Percentiles rank a stretch among this genome's conserved stretches.
These are phyloP conservation scores for Clavariopsis aquatica DNA, from an alignment of 495 filamentous ascomycete species.

Conservation along the genomic window DNA sequence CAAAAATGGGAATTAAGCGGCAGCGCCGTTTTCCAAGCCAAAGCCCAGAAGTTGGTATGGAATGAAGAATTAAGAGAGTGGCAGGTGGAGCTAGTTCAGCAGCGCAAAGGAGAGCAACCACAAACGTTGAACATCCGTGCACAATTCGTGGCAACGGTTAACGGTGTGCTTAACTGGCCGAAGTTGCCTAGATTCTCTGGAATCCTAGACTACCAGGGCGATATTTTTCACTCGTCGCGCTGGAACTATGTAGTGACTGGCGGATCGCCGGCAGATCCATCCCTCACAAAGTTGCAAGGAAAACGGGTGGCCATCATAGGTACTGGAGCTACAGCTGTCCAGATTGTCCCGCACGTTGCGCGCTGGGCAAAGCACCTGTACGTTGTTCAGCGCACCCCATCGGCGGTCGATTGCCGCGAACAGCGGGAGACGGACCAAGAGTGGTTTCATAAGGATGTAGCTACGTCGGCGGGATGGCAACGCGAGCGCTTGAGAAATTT, in stretches of 20 bases:
- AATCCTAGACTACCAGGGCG: constrained; percentile 50
- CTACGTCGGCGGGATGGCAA: constrained; percentile 43
- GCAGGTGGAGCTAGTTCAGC: constrained; percentile 44
- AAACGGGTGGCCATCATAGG: constrained; percentile 58
- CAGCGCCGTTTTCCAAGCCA: constrained; percentile 53
- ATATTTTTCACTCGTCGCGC: constrained; percentile 55
- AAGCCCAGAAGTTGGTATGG: constrained; percentile 47
- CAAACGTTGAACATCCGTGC: constrained; percentile 41
- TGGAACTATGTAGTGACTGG: constrained; percentile 60
- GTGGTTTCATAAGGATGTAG: constrained; percentile 45
- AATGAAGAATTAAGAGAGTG: constrained; percentile 49
- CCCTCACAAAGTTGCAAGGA: constrained; percentile 49
- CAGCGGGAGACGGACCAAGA: constrained; percentile 53
- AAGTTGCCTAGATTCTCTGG: constrained; percentile 51
- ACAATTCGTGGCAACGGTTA: constrained; percentile 46
- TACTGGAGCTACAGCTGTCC: constrained; percentile 59
- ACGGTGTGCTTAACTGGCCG: constrained; percentile 49
- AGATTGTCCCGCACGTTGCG: constrained; percentile 54
- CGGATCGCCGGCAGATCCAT: constrained; percentile 49
- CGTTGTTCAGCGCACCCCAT: constrained; percentile 60
- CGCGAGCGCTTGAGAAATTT: constrained; percentile 37
- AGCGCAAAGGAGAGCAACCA: constrained; percentile 34
- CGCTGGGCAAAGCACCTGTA: constrained; percentile 55
- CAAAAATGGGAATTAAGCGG: constrained; percentile 51
- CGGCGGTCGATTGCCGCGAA: constrained; percentile 51